These are phyloP conservation scores for Sporisorium reilianum DNA, from an alignment of 1,284 basidiomycete species.

Conservation along the genomic window DNA sequence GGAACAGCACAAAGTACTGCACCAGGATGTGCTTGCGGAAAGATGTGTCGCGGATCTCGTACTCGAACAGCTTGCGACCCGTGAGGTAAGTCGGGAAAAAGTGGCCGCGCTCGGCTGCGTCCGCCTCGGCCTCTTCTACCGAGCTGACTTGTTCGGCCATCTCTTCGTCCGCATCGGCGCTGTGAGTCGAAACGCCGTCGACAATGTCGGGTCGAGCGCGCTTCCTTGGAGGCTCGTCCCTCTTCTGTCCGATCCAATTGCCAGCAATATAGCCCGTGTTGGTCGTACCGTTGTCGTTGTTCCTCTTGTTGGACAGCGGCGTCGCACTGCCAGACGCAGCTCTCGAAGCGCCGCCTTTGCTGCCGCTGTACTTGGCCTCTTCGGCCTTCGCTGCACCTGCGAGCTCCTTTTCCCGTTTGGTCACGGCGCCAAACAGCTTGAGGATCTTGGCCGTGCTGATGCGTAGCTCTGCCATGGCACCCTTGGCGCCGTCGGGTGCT, in stretches of 20 bases:
- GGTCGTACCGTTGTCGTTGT: not conserved
- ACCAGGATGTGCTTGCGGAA: conserved; percentile 92
- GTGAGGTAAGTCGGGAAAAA: conserved; percentile 93
- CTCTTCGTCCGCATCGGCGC: conserved; percentile 5
- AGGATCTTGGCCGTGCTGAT: conserved; percentile 52
- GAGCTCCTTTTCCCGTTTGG: conserved; percentile 52
- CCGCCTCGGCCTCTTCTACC: conserved; percentile 8
- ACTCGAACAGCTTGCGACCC: conserved; percentile 83
- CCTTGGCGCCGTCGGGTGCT: conserved; percentile 52
- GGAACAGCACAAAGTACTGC: conserved; percentile 83
- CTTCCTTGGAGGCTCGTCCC: conserved; percentile 20
- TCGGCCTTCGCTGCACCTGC: conserved; percentile 44
- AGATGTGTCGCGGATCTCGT: conserved; percentile 86
- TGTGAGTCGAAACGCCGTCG: conserved; percentile 18
- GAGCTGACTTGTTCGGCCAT: conserved; percentile 12
- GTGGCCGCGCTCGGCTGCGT: conserved; percentile 73
- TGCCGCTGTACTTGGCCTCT: conserved; percentile 17
- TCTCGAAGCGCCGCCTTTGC: conserved; percentile 8
- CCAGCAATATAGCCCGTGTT: conserved; percentile 38
- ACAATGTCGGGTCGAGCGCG: conserved; percentile 35
- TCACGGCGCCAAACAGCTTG: conserved; percentile 54
- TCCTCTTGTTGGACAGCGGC: conserved; percentile 26
- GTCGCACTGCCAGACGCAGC: conserved; percentile 8
- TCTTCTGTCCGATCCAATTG: conserved; percentile 16
- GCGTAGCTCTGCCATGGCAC: conserved; percentile 48